A percentile compares a stretch with the other conserved stretches of the same genome.
phyloP scores from a whole-genome alignment of 176 grass and related monocot species.

The Melocanna baccifera region DNA sequence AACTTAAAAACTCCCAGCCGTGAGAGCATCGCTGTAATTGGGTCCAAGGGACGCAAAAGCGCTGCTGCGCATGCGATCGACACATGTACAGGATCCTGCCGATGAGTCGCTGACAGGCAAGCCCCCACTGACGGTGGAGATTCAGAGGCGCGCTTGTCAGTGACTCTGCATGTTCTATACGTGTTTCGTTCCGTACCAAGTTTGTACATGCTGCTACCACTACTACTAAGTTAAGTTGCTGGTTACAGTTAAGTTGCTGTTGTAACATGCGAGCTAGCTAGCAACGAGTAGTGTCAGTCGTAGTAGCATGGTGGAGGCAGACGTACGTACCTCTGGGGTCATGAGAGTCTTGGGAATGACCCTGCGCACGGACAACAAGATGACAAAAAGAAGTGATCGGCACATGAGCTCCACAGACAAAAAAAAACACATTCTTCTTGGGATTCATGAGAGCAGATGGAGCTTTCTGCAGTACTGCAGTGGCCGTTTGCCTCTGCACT shows the following conservation, averaged over 20 bases:
- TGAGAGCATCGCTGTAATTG: slow-evolving; percentile 13
- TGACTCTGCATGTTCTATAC: background rate
- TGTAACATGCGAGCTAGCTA: background rate
- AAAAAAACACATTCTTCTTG: slow-evolving; percentile 8
- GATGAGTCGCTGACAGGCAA: background rate
- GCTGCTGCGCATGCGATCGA: background rate
- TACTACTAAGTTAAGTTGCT: too few species aligned
- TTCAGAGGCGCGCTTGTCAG: background rate
- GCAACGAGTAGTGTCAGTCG: background rate
- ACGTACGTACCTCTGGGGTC: slow-evolving; percentile 85
- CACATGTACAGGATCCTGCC: background rate
- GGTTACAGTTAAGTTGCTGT: background rate
- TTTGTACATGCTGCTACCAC: background rate
- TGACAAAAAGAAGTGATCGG: slow-evolving; percentile 44
- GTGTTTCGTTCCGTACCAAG: background rate
- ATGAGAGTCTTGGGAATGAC: slow-evolving; percentile 99
- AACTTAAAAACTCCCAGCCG: background rate
- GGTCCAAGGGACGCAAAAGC: background rate
- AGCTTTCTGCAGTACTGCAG: background rate
- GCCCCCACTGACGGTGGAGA: background rate
- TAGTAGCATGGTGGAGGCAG: background rate
- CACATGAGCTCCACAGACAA: background rate
- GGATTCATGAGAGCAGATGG: background rate
- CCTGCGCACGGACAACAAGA: slow-evolving; percentile 61
- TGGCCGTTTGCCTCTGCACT: background rate